These are phyloP conservation scores for Maudiozyma saulgeensis DNA, from an alignment of 805 yeast genomes.

Conservation along the genomic window DNA sequence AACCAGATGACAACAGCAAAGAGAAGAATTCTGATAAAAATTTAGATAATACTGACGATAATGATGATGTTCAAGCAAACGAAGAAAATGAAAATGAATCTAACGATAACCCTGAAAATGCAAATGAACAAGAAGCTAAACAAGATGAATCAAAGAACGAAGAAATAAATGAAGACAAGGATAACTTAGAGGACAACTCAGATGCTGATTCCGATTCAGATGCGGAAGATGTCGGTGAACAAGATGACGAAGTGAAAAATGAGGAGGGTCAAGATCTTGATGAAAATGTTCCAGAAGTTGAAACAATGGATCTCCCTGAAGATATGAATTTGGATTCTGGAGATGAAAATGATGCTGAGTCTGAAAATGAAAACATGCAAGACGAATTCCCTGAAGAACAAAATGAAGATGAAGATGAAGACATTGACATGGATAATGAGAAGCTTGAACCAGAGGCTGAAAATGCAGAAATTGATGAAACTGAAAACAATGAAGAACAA, in stretches of 20 bases:
- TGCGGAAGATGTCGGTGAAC: conserved; percentile 72
- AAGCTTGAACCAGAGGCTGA: conserved; percentile 23
- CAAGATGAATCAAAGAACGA: conserved; percentile 31
- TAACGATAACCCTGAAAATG: conserved; percentile 26
- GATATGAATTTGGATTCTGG: conserved; percentile 84
- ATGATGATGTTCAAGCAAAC: conserved; percentile 32
- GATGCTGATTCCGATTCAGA: conserved; percentile 35
- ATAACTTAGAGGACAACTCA: conserved; percentile 31
- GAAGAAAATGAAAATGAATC: conserved; percentile 30
- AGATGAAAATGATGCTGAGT: conserved; percentile 46
- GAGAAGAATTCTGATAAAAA: conserved; percentile 74
- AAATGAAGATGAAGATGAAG: conserved; percentile 84
- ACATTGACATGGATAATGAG: conserved; percentile 35
- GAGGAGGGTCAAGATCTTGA: conserved; percentile 65
- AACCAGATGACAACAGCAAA: conserved; percentile 62
- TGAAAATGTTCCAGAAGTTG: conserved; percentile 69
- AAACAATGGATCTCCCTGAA: conserved; percentile 83
- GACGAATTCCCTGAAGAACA: conserved; percentile 25
- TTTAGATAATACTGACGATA: conserved; percentile 47
- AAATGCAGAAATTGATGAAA: conserved; percentile 23
- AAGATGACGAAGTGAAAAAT: conserved; percentile 66
- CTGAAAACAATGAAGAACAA: conserved; percentile 27
- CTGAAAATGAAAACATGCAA: conserved; percentile 33
- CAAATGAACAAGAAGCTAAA: conserved; percentile 30
- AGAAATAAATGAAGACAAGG: conserved; percentile 32